A percentile compares a stretch with the other conserved stretches of the same genome.
Conservation (phyloP, 345 rosid species). For the Salix koriyanagi region DNA sequence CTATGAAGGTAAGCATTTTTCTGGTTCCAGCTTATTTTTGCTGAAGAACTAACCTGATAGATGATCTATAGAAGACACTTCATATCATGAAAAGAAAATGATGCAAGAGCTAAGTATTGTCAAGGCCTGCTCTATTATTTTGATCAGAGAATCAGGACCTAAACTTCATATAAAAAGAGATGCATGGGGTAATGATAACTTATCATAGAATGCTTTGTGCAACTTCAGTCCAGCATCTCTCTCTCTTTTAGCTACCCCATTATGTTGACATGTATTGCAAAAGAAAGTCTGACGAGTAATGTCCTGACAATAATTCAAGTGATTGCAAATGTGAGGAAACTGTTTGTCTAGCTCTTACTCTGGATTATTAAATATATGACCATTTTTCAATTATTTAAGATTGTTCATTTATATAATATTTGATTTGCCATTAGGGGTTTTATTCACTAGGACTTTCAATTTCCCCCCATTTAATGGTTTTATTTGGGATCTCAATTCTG, state of each 20-base stretch:
- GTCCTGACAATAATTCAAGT: not conserved
- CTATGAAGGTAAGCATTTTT: constrained; percentile 32
- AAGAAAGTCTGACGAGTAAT: not conserved
- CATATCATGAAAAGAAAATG: not conserved
- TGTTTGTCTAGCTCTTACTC: not conserved
- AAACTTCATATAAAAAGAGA: not conserved
- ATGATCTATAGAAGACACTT: not conserved
- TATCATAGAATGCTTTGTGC: not conserved
- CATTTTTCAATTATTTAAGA: too few species aligned
- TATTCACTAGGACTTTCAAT: not conserved
- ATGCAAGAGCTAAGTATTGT: not conserved
- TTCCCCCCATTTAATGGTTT: not conserved
- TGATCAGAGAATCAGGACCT: not conserved
- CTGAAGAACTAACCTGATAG: not conserved
- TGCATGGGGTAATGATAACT: not conserved
- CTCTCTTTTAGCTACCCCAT: not conserved
- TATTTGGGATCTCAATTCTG: not conserved
- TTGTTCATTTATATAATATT: not conserved
- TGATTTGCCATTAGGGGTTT: not conserved
- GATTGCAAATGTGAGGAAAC: not conserved
- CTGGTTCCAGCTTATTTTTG: not conserved
- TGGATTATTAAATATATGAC: not conserved
- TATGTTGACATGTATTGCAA: not conserved
- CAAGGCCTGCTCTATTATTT: not conserved
- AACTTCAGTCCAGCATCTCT: not conserved